phyloP scores from a whole-genome alignment of 768 basidiomycete genomes.

The Pisolithus marmoratus region DNA sequence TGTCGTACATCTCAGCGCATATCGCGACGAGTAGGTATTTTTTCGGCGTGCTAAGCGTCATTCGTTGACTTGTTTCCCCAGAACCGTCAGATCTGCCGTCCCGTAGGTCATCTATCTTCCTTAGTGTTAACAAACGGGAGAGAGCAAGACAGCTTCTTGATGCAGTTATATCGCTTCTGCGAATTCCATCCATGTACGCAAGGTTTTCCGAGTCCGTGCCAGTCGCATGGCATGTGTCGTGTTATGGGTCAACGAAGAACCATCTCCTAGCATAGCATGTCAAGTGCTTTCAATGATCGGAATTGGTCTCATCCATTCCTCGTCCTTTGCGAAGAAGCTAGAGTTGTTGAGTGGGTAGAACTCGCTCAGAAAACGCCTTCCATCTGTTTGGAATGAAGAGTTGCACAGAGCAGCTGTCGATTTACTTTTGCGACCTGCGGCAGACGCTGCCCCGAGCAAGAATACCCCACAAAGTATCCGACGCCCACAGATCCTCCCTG shows the following conservation, averaged over 20 bases:
- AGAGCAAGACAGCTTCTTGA: slow-evolving; percentile 68
- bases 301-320: slow-evolving; percentile 47
- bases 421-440: slow-evolving; percentile 52
- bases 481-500: slow-evolving; percentile 67
- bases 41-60: neutral
- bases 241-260: slow-evolving; percentile 74
- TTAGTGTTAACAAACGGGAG: slow-evolving; percentile 30
- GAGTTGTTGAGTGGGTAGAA: slow-evolving; percentile 84
- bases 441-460: neutral
- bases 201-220: slow-evolving; percentile 75
- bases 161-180: slow-evolving; percentile 56
- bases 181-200: slow-evolving; percentile 48
- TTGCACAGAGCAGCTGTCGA: slow-evolving; percentile 69
- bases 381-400: slow-evolving; percentile 58
- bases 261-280: slow-evolving; percentile 50
- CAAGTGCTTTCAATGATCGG: slow-evolving; percentile 57
- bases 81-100: slow-evolving; percentile 7
- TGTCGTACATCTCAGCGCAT: slow-evolving; percentile 81
- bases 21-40: slow-evolving; percentile 53
- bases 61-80: neutral
- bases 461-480: slow-evolving; percentile 28
- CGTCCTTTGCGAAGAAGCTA: slow-evolving; percentile 73
- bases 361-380: slow-evolving; percentile 62
- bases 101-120: slow-evolving; percentile 6
- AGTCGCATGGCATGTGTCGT: slow-evolving; percentile 69